A percentile compares a stretch with the other conserved stretches of the same genome.
Evolutionary conservation across 768 basidiomycete genomes (phyloP).

Genomic region (Calocera viscosa): DNA sequence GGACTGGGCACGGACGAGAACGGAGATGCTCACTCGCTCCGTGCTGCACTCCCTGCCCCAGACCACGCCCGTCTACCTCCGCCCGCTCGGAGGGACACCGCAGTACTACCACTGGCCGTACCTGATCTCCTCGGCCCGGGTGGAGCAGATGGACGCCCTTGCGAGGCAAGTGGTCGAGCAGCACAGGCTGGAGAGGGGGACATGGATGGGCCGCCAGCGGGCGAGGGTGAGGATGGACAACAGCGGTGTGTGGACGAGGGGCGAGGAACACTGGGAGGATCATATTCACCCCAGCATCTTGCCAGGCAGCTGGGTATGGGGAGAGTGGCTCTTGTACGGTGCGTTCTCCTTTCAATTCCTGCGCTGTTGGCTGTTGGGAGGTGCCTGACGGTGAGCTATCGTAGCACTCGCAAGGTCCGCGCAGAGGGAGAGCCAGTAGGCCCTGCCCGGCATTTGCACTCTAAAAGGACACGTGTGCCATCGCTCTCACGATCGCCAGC

Average conservation of each 20-base stretch:
- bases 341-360: background rate
- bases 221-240: conserved; percentile 8
- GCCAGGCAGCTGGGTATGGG: conserved; percentile 15
- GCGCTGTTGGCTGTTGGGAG: background rate
- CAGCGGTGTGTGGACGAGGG: background rate
- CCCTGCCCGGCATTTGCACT: too few species aligned
- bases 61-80: conserved; percentile 7
- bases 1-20: background rate
- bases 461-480: too few species aligned
- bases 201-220: background rate
- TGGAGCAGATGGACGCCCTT: conserved; percentile 10
- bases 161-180: conserved; percentile 2
- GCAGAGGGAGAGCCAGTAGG: background rate
- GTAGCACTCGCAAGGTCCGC: background rate
- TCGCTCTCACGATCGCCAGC: too few species aligned
- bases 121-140: conserved; percentile 4
- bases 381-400: background rate
- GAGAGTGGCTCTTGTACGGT: conserved; percentile 15
- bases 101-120: conserved; percentile 13
- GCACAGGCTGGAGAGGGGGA: background rate
- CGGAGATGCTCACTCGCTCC: background rate
- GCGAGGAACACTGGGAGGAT: conserved; percentile 8
- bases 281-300: conserved; percentile 13
- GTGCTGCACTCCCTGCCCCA: conserved; percentile 3
- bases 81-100: conserved; percentile 11